Percentiles rank a stretch among this genome's conserved stretches.
These are phyloP conservation scores for Hibiscus trionum DNA, from an alignment of 345 rosid species.

Conservation along the genomic window DNA sequence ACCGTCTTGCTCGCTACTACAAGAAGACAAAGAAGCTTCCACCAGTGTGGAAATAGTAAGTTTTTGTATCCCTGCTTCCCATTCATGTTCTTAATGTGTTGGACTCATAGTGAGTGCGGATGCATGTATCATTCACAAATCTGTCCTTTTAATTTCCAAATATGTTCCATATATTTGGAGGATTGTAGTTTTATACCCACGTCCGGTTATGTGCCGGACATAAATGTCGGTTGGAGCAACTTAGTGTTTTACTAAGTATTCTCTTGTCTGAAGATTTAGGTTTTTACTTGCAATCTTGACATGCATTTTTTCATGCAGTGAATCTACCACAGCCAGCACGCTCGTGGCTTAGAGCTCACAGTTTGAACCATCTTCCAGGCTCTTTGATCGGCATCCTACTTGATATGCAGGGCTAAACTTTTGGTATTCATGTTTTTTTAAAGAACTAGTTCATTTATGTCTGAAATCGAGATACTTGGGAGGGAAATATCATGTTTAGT, in stretches of 20 bases:
- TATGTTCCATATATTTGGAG: not conserved
- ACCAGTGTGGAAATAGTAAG: constrained; percentile 91
- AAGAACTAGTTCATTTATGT: constrained; percentile 6
- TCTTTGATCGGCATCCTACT: not conserved
- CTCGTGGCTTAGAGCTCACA: constrained; percentile 36
- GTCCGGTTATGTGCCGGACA: not conserved
- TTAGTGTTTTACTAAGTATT: not conserved
- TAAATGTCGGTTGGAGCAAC: not conserved
- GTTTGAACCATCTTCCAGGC: not conserved
- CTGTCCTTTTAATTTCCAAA: not conserved
- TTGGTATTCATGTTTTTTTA: not conserved
- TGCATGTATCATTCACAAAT: not conserved
- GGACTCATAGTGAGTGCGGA: not conserved
- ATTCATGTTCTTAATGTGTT: not conserved
- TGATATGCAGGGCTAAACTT: not conserved
- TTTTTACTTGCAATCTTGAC: not conserved
- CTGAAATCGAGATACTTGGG: constrained; percentile 1
- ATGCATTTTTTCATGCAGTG: constrained; percentile 27
- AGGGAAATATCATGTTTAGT: not conserved
- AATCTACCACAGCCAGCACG: constrained; percentile 64
- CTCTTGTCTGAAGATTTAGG: not conserved
- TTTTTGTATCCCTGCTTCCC: not conserved
- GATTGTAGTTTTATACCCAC: not conserved
- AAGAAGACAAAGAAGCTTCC: constrained; percentile 98
- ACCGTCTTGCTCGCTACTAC: constrained; percentile 91